Conservation (phyloP, 2,329 filamentous ascomycete species). For the Xylaria sp. region DNA sequence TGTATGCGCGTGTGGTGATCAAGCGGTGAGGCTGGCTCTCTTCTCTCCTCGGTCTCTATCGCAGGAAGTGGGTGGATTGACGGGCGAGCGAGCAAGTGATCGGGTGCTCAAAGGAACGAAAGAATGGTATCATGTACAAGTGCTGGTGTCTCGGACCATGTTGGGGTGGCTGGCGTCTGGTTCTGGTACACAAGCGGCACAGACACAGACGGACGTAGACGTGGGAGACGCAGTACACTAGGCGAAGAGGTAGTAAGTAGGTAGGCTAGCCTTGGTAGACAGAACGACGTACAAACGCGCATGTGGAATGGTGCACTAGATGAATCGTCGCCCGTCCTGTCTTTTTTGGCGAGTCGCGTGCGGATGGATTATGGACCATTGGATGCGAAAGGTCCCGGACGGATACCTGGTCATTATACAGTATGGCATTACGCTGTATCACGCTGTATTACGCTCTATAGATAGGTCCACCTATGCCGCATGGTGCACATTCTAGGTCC, state of each 20-base stretch:
- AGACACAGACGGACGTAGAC: background rate
- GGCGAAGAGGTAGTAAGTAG: too few relatives aligned
- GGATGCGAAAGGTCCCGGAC: slow-evolving; percentile 3
- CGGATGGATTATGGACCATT: background rate
- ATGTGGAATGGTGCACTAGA: background rate
- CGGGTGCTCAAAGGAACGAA: background rate
- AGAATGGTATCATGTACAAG: background rate
- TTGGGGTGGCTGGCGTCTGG: background rate
- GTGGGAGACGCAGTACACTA: background rate
- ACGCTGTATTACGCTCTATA: background rate
- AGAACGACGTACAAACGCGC: slow-evolving; percentile 2
- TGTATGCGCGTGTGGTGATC: slow-evolving; percentile 14
- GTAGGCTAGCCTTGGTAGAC: background rate
- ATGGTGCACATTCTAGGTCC: too few relatives aligned
- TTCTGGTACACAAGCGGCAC: background rate
- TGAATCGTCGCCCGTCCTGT: background rate
- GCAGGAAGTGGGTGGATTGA: background rate
- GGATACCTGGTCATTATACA: background rate
- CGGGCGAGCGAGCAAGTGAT: background rate
- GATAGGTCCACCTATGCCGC: background rate
- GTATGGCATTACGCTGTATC: background rate
- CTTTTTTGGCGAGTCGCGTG: slow-evolving; percentile 7
- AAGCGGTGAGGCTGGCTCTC: background rate
- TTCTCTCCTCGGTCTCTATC: background rate
- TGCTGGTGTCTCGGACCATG: slow-evolving; percentile 4